Conservation (phyloP, 2,329 filamentous ascomycete genomes). For the Leptodontidium sp. region DNA sequence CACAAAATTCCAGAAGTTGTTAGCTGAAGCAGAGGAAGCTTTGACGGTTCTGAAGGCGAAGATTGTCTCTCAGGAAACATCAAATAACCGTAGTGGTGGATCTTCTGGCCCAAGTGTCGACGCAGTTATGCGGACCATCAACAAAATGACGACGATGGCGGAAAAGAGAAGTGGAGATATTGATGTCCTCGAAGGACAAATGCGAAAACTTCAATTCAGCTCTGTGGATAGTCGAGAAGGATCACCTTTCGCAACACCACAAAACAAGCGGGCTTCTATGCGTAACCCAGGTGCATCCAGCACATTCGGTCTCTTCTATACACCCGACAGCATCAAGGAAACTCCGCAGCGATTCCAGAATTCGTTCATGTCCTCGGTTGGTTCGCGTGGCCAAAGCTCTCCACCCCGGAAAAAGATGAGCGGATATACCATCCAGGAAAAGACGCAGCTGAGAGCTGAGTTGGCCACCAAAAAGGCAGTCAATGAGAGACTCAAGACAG, state of each 20-base stretch:
- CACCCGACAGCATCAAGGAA: conserved; percentile 43
- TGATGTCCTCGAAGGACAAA: conserved; percentile 86
- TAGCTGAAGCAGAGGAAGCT: conserved; percentile 82
- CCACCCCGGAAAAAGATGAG: conserved; percentile 66
- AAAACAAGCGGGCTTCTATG: conserved; percentile 39
- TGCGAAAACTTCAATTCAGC: conserved; percentile 73
- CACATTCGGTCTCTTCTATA: conserved; percentile 42
- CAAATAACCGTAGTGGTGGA: conserved; percentile 59
- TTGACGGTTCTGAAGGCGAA: conserved; percentile 81
- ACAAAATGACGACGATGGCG: conserved; percentile 90
- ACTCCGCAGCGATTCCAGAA: conserved; percentile 39
- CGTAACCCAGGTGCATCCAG: conserved; percentile 39
- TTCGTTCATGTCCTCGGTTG: conserved; percentile 43
- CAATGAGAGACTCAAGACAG: conserved; percentile 56
- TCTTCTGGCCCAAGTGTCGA: conserved; percentile 78
- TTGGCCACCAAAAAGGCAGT: conserved; percentile 61
- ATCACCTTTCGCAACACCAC: conserved; percentile 51
- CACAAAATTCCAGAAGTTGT: conserved; percentile 74
- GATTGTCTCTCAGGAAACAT: conserved; percentile 65
- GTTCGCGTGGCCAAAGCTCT: conserved; percentile 36
- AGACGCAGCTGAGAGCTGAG: conserved; percentile 62
- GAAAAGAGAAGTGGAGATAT: conserved; percentile 92
- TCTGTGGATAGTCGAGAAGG: conserved; percentile 54
- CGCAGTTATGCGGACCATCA: conserved; percentile 88
- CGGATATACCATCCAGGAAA: conserved; percentile 67